Percentiles rank a stretch among this genome's conserved stretches.
These are phyloP conservation scores for Tetradesmus lagerheimii DNA, from an alignment of 139 green algal genomes.

Conservation along the genomic window DNA sequence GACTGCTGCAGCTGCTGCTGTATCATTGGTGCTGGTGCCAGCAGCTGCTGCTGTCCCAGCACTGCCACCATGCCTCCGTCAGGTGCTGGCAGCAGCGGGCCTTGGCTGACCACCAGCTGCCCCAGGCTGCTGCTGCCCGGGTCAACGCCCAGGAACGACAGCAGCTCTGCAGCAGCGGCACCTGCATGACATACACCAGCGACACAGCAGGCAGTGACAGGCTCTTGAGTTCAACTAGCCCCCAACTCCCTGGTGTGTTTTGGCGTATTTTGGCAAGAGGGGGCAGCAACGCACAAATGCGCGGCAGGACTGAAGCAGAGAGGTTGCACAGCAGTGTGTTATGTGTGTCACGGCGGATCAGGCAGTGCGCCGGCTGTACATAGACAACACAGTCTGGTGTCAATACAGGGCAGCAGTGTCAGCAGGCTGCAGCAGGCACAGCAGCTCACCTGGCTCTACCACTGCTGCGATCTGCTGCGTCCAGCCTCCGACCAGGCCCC, in stretches of 20 bases:
- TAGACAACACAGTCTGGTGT: too few species aligned
- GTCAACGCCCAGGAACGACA: conserved; percentile 3
- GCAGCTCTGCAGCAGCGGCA: not conserved
- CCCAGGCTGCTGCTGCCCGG: not conserved
- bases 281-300: too few species aligned
- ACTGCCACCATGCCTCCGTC: conserved; percentile 19
- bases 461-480: conserved; percentile 35
- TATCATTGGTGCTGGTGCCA: not conserved
- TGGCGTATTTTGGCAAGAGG: too few species aligned
- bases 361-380: too few species aligned
- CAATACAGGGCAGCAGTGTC: not conserved
- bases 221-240: not conserved
- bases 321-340: too few species aligned
- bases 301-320: too few species aligned
- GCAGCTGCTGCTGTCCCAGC: conserved; percentile 41
- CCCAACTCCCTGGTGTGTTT: too few species aligned
- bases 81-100: conserved; percentile 16
- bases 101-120: conserved; percentile 11
- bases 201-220: not conserved
- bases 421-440: not conserved
- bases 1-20: conserved; percentile 18
- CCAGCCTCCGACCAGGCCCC: conserved; percentile 29
- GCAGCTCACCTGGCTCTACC: conserved; percentile 36
- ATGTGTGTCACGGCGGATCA: too few species aligned
- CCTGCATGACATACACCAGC: not conserved